These are phyloP conservation scores for Talaromyces sp. DNA, from an alignment of 2,329 filamentous ascomycete species.

Conservation along the genomic window DNA sequence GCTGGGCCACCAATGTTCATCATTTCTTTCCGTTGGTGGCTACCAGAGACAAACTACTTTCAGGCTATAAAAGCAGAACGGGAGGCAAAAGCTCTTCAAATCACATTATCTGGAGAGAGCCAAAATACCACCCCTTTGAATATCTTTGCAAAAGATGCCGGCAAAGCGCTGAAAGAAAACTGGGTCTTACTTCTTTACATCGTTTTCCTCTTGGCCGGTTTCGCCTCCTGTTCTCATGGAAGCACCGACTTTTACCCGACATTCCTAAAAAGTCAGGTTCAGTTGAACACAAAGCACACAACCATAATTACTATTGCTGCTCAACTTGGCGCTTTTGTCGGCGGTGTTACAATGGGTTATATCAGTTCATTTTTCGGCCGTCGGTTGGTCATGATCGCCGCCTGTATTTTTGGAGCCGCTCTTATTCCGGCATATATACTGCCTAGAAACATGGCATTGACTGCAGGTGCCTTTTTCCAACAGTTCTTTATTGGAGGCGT, in stretches of 20 bases:
- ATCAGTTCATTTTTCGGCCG: slow-evolving; percentile 30
- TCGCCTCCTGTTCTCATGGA: slow-evolving; percentile 32
- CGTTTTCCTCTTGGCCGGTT: slow-evolving; percentile 29
- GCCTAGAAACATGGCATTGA: slow-evolving; percentile 23
- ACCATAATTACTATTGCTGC: slow-evolving; percentile 31
- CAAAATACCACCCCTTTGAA: slow-evolving; percentile 8
- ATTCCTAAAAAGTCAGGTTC: slow-evolving; percentile 33
- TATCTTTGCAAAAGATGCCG: slow-evolving; percentile 14
- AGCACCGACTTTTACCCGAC: slow-evolving; percentile 38
- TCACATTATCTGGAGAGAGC: background rate
- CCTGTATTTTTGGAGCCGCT: slow-evolving; percentile 28
- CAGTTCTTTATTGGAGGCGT: slow-evolving; percentile 35
- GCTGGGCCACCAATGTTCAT: slow-evolving; percentile 32
- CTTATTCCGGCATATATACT: slow-evolving; percentile 31
- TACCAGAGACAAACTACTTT: slow-evolving; percentile 71
- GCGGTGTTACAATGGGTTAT: slow-evolving; percentile 31
- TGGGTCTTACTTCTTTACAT: slow-evolving; percentile 35
- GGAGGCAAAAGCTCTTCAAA: slow-evolving; percentile 12
- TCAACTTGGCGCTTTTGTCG: slow-evolving; percentile 30
- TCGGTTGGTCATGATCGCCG: slow-evolving; percentile 28
- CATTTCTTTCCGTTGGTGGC: slow-evolving; percentile 65
- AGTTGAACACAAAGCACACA: slow-evolving; percentile 20
- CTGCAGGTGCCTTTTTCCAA: slow-evolving; percentile 30
- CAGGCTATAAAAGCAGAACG: slow-evolving; percentile 23
- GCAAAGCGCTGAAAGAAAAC: slow-evolving; percentile 21